Evolutionary conservation across 805 yeast genomes (phyloP).

Genomic region (Saturnispora sanitii): DNA sequence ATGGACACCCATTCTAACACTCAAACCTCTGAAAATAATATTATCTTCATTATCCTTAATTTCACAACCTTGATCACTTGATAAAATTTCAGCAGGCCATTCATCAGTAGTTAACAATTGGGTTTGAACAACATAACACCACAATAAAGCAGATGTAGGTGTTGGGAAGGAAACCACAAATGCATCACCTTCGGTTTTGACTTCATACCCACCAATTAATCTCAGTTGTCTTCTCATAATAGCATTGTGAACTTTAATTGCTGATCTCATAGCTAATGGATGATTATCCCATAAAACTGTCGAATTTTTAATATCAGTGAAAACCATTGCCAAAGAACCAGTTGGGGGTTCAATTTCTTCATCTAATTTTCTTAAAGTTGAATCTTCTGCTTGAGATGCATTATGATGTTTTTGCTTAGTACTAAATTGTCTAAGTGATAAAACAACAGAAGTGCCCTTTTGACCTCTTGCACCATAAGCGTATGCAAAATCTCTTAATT

Average conservation of each 20-base stretch:
- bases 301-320: conserved; percentile 93
- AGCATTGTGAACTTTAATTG: conserved; percentile 87
- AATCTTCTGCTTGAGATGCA: conserved; percentile 52
- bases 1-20: conserved; percentile 96
- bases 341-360: conserved; percentile 92
- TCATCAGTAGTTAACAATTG: conserved; percentile 68
- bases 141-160: conserved; percentile 77
- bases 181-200: conserved; percentile 98
- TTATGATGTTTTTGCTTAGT: conserved; percentile 28
- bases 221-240: conserved; percentile 90
- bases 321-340: conserved; percentile 90
- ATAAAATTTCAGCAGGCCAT: conserved; percentile 91
- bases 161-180: conserved; percentile 96
- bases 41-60: conserved; percentile 52
- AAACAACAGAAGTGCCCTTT: conserved; percentile 70
- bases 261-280: conserved; percentile 92
- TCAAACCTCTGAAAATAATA: conserved; percentile 72
- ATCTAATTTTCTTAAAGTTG: conserved; percentile 71
- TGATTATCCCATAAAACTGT: conserved; percentile 88
- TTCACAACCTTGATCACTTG: conserved; percentile 75
- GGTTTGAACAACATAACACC: conserved; percentile 92
- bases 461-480: conserved; percentile 74
- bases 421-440: conserved; percentile 52
- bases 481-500: conserved; percentile 85
- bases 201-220: conserved; percentile 95